Base-by-base conservation (phyloP, 148 eudicot species). In the Polygonum maritimum region DNA sequence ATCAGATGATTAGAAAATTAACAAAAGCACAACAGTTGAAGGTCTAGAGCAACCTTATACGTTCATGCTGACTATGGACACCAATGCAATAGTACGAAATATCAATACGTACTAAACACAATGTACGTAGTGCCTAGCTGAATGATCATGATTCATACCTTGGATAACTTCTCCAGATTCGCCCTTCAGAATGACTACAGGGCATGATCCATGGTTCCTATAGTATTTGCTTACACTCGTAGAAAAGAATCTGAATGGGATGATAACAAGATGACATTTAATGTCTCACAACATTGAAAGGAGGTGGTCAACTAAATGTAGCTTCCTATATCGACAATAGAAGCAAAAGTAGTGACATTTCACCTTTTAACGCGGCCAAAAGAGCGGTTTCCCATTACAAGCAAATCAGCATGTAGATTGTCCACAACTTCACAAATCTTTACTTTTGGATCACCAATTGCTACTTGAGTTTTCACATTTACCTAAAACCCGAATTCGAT, bases 311-410 rank as follows among this genome's bases (percentile, higher is more conserved):
- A 12, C 18, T 49, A 18, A 10, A 49, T 49, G 55, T 49, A 49
- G 4, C 45, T 4, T 41, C 45, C 45, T 41, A 48, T 48, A 26
- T 26, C 31, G 31, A 26, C 31, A 26, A 26, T 26, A 26, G 31
- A 0, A 26, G 60, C 60, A 55, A 22, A 18, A 55, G 60, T 22
- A 55, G 22, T 55, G 60, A 55, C 5, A 57, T 19, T 3, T 47
- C 65, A 90, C 97, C 97, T 87, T 76, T 83, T 92, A 70, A 92
- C 79, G 6, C 82, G 92, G 2, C 90, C 92, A 60, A 84, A 87
- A 21, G 87, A 83, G 72, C 88, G 88, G 60, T 82, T 87, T 12
- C 92, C 92, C 86, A 87, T 85, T 15, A 89, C 90, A 70, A 89
- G 90, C 79, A 89, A 69, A 70, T 89, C 90, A 73, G 92, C 92